phyloP scores from a whole-genome alignment of 805 yeast genomes.

The Barnettozyma salicaria region DNA sequence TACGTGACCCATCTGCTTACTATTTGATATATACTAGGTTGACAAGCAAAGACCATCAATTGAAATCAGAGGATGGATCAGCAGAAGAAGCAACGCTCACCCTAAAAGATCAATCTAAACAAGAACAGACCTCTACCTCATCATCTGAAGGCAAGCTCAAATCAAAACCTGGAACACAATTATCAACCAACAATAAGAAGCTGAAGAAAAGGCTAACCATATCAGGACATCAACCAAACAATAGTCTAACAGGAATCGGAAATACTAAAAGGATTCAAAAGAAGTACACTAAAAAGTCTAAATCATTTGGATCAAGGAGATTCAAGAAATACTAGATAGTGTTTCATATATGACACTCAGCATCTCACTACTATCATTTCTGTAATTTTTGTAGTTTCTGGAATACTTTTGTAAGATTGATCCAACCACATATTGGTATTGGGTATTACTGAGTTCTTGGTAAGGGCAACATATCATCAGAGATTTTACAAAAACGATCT shows the following conservation, averaged over 20 bases:
- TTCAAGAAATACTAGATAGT: slow-evolving; percentile 18
- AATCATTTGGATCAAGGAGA: slow-evolving; percentile 16
- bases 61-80: background rate
- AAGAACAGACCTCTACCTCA: background rate
- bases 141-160: background rate
- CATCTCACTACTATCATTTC: background rate
- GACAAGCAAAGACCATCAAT: slow-evolving; percentile 44
- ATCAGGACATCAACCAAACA: slow-evolving; percentile 18
- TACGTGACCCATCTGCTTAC: slow-evolving; percentile 85
- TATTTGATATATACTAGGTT: slow-evolving; percentile 78
- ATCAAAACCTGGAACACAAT: background rate
- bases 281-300: slow-evolving; percentile 20
- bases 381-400: background rate
- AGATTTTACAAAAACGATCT: background rate
- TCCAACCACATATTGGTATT: background rate
- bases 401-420: background rate
- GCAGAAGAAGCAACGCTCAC: background rate
- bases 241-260: slow-evolving; percentile 19
- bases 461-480: background rate
- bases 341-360: no score
- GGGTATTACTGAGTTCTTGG: background rate
- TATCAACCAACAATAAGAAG: slow-evolving; percentile 6
- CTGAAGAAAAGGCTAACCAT: slow-evolving; percentile 14
- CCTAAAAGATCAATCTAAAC: background rate
- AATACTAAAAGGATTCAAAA: slow-evolving; percentile 14